Base-by-base conservation (phyloP, 2,329 filamentous ascomycete species). In the Aspergillus piperis region DNA sequence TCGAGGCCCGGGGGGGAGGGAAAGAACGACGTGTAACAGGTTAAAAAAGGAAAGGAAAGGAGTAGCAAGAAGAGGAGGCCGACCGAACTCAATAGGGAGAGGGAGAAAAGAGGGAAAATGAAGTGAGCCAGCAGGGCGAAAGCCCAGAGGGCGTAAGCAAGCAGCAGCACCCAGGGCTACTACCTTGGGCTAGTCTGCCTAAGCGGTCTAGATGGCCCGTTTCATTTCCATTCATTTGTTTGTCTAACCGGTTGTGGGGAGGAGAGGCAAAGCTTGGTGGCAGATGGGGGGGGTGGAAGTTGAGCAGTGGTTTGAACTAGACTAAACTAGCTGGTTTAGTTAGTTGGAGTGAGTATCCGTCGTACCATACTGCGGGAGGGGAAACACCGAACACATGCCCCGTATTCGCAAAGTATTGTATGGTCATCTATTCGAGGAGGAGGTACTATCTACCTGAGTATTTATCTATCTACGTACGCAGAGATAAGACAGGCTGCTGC, bases 21-120 rank as follows among this genome's bases (percentile, higher is more conserved):
- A 57, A 53, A 41, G 48, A 54, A 52, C 25, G 53, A 54, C 39
- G 39, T 55, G 53, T 47, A 44, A 44, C 23, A 47, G 39, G 23
- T 36, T 13, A 36, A 44, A 55, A 32, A n/a, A 38, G 41, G 51
- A 49, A 52, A 56, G 30, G 52, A 49, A 41, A 59, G 39, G 49
- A 56, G 56, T 36, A 25, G 30, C 11, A 51, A 27, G 47, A 44
- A 54, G 57, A 38, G 56, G 32, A 38, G 52, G 48, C 23, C 48
- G 27, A 53, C 25, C 59, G 61, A 36, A 62, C 59, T 27, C 56
- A 54, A 63, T 62, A 64, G 62, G 59, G 62, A 67, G 64, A 65
- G 62, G 58, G 38, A 49, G 42, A 54, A 17, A 54, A 54, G 21
- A 54, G 17, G 48, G 42, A 59, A 30, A 44, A 49, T 49, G 25